These are phyloP conservation scores for Galerina marginata DNA, from an alignment of 768 basidiomycete species.

Conservation along the genomic window DNA sequence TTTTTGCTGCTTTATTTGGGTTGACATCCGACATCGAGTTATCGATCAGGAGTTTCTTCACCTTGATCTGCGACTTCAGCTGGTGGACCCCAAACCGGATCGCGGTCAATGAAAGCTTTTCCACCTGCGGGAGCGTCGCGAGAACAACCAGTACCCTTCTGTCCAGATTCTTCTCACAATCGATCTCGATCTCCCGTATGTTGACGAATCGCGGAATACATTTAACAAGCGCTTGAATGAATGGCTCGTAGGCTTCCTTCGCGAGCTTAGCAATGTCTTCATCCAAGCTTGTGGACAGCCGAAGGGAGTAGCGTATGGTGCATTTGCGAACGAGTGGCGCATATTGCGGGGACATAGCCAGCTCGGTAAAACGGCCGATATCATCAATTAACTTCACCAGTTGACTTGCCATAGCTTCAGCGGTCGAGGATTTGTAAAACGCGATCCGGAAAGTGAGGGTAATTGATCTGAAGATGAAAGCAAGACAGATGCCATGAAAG, in stretches of 20 bases:
- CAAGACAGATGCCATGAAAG: not conserved
- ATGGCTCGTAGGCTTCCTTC: not conserved
- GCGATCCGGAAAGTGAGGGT: not conserved
- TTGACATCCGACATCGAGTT: too few species aligned
- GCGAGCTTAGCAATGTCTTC: not conserved
- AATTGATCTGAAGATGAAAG: not conserved
- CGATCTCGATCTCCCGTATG: not conserved
- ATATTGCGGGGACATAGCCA: not conserved
- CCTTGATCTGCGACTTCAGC: too few species aligned
- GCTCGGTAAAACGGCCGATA: not conserved
- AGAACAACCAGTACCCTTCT: not conserved
- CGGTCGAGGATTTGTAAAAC: not conserved
- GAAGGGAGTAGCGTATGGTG: not conserved
- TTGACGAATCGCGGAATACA: not conserved
- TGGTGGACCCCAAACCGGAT: too few species aligned
- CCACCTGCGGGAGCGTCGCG: too few species aligned
- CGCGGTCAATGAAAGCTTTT: too few species aligned
- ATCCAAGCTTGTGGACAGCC: not conserved
- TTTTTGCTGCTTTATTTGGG: too few species aligned
- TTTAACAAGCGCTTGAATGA: not conserved
- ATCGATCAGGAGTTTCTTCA: too few species aligned
- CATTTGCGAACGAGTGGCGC: not conserved
- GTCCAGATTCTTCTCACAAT: not conserved
- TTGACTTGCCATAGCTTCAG: not conserved
- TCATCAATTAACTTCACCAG: not conserved